Evolutionary conservation across 768 basidiomycete genomes (phyloP).

Genomic region (Boletus rubescentipes): DNA sequence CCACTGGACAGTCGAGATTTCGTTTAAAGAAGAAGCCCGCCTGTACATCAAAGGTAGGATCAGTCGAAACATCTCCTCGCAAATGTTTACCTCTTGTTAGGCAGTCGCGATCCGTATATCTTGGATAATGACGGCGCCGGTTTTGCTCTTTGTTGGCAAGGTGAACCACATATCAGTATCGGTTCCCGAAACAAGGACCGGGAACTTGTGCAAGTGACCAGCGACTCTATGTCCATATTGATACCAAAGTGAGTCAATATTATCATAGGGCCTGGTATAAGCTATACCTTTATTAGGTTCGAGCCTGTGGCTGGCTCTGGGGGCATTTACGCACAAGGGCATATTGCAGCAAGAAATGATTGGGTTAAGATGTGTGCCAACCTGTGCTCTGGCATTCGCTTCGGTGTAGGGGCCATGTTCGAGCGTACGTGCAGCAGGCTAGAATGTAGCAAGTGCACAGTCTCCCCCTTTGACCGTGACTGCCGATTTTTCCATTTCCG

Average conservation of each 20-base stretch:
- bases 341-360: slow-evolving; percentile 28
- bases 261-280: neutral
- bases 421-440: slow-evolving; percentile 74
- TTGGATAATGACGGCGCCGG: slow-evolving; percentile 75
- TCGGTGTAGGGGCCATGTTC: slow-evolving; percentile 79
- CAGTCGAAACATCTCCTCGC: neutral
- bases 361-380: slow-evolving; percentile 79
- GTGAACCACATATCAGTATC: slow-evolving; percentile 67
- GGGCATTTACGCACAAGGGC: slow-evolving; percentile 20
- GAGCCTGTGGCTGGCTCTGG: slow-evolving; percentile 9
- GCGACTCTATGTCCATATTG: slow-evolving; percentile 77
- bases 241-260: slow-evolving; percentile 73
- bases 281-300: slow-evolving; percentile 19
- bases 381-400: slow-evolving; percentile 79
- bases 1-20: slow-evolving; percentile 74
- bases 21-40: slow-evolving; percentile 71
- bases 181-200: slow-evolving; percentile 66
- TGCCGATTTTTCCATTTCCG: slow-evolving; percentile 81
- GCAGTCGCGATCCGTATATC: slow-evolving; percentile 78
- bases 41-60: slow-evolving; percentile 80
- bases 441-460: slow-evolving; percentile 62
- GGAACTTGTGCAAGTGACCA: slow-evolving; percentile 81
- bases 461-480: slow-evolving; percentile 64
- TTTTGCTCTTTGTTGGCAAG: slow-evolving; percentile 83
- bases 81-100: slow-evolving; percentile 38